Percentiles rank a stretch among this genome's conserved stretches.
Conservation (phyloP, 371 early-diverging fungal genomes). For the Saksenaea vasiformis region DNA sequence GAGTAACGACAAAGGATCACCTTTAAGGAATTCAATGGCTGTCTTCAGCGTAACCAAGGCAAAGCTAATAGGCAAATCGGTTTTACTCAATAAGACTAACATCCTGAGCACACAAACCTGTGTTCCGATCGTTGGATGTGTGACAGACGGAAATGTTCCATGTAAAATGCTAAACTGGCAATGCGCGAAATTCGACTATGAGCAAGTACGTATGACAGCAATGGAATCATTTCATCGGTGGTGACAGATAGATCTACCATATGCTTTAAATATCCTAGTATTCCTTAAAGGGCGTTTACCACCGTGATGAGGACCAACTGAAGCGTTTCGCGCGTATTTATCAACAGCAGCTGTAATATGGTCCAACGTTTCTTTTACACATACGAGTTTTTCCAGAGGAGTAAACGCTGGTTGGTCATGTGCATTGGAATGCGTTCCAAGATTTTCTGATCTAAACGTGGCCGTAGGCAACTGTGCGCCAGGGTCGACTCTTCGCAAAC, state of each 20-base stretch:
- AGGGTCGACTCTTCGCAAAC: constrained; percentile 35
- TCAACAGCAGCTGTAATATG: constrained; percentile 39
- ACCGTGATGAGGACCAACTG: constrained; percentile 13
- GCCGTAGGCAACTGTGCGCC: constrained; percentile 19
- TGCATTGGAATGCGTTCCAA: neutral
- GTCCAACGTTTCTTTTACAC: constrained; percentile 40
- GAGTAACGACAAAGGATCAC: constrained; percentile 52
- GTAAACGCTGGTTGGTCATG: constrained; percentile 37
- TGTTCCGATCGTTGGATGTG: constrained; percentile 51
- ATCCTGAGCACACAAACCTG: constrained; percentile 23
- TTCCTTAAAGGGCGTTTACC: constrained; percentile 10
- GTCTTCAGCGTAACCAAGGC: constrained; percentile 58
- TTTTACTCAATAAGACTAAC: neutral
- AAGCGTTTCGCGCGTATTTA: constrained; percentile 27
- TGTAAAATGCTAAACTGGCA: constrained; percentile 59
- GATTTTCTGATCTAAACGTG: constrained; percentile 10
- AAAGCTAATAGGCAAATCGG: constrained; percentile 32
- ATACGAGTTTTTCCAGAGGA: constrained; percentile 49
- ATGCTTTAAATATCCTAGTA: neutral
- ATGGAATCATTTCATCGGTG: constrained; percentile 65
- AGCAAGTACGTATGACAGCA: constrained; percentile 57
- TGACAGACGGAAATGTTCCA: constrained; percentile 56
- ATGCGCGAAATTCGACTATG: constrained; percentile 53
- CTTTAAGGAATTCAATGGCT: constrained; percentile 56
- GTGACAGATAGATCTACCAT: constrained; percentile 48